Base-by-base conservation (phyloP, 345 rosid species). In the Aurinia saxatilis region DNA sequence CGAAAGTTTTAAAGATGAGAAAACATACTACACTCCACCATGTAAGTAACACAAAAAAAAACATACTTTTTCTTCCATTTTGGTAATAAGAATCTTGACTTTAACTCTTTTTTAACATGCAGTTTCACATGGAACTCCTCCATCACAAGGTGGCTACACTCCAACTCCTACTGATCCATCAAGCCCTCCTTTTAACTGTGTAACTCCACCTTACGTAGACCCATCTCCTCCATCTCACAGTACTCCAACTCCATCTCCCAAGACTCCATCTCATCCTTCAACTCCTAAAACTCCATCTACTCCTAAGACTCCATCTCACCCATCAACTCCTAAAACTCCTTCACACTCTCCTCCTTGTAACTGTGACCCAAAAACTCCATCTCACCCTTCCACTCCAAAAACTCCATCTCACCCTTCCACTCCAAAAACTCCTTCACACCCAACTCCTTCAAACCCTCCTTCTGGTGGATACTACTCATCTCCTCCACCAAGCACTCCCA, bases 1-100 rank as follows among this genome's bases (percentile, higher is more conserved):
- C 56, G 51, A 35, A 14, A 41, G 74, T 58, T 57, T 84, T 58
- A 82, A 73, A 56, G 93, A 87, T 23, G 51, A 77, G 10, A 84
- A 87, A 82, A 87, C 72, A 72, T 85, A 72, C 78, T 85, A 79
- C 77, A 56, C 82, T 41, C 88, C 95, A 36, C 90, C 90, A 33
- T 65, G 76, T 72, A 61, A 61, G 36, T 31, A 17, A 18, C 11
- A 11, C 41, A 16, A n/a, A n/a, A n/a, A 7, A 53, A 14, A 27
- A 8, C 16, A 53, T 3, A 31, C 27, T 17, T 18, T 7, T 54
- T 13, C n/a, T 15, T 35, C n/a, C 50, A 12, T 13, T n/a, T 50
- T 7, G n/a, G 17, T 58, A 48, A n/a, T 15, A 36, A 46, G 50
- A 48, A 19, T 57, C 45, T 68, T 60, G 40, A 41, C 13, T 25